These are phyloP conservation scores for Salvia splendens DNA, from an alignment of 257 asterid genomes.

Conservation along the genomic window DNA sequence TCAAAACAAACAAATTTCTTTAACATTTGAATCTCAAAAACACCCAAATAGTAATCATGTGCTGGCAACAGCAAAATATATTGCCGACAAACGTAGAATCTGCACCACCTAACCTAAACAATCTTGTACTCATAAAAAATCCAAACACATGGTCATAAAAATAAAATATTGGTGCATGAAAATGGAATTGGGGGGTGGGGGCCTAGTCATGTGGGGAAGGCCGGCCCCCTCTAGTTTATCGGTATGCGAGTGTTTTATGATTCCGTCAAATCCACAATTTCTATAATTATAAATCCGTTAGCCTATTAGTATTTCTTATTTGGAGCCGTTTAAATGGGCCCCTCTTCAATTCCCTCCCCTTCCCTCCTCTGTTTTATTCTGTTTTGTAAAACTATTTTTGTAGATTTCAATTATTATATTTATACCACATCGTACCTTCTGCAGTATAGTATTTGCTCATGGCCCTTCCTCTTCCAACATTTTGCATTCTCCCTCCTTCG, in stretches of 20 bases:
- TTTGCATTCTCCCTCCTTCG: neutral
- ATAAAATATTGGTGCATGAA: neutral
- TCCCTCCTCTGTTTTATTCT: slow-evolving; percentile 6
- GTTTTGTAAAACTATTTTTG: neutral
- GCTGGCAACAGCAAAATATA: no score
- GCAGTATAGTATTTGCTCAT: neutral
- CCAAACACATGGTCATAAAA: neutral
- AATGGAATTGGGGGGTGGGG: slow-evolving; percentile 24
- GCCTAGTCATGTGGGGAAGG: slow-evolving; percentile 36
- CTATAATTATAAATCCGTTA: slow-evolving; percentile 37
- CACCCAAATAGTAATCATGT: no score
- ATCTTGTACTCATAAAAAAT: neutral
- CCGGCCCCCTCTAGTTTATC: slow-evolving; percentile 35
- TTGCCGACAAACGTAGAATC: no score
- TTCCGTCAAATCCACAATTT: slow-evolving; percentile 38
- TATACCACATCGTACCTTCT: neutral
- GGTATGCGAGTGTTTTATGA: slow-evolving; percentile 51
- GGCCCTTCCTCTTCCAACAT: slow-evolving; percentile 22
- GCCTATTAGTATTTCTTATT: slow-evolving; percentile 36
- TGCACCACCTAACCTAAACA: neutral
- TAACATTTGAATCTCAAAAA: no score
- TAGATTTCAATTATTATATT: slow-evolving; percentile 30
- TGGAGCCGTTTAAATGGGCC: slow-evolving; percentile 54
- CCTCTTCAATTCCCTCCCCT: slow-evolving; percentile 5
- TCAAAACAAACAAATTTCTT: no score